Evolutionary conservation across 2,329 filamentous ascomycete species (phyloP).

Genomic region (Botrytis galanthina): DNA sequence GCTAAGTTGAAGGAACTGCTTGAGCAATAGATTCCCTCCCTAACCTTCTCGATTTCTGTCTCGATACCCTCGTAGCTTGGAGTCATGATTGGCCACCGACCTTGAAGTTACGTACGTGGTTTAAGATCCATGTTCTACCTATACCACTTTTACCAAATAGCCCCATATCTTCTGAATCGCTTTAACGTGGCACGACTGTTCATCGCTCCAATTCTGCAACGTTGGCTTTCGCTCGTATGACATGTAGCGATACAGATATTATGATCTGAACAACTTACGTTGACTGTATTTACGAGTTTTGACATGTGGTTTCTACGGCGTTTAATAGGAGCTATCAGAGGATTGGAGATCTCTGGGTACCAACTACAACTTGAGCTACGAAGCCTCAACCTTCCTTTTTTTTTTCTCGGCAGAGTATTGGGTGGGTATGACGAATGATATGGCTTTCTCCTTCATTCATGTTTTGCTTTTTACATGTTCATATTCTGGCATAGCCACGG

Average conservation of each 20-base stretch:
- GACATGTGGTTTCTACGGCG: constrained; percentile 34
- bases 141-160: constrained; percentile 1
- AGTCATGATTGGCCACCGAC: constrained; percentile 17
- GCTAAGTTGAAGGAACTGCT: constrained; percentile 51
- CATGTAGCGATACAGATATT: constrained; percentile 21
- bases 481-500: constrained; percentile 34
- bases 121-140: constrained; percentile 7
- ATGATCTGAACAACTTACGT: constrained; percentile 29
- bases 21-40: constrained; percentile 39
- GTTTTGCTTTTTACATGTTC: constrained; percentile 33
- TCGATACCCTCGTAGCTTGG: constrained; percentile 10
- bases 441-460: constrained; percentile 31
- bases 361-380: constrained; percentile 13
- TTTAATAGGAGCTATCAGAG: constrained; percentile 37
- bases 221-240: constrained; percentile 17
- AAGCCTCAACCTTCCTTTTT: constrained; percentile 3
- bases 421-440: constrained; percentile 2
- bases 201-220: constrained; percentile 14
- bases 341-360: constrained; percentile 36
- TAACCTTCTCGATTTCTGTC: not conserved
- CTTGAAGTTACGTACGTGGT: not conserved
- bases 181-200: constrained; percentile 12
- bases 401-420: constrained; percentile 13
- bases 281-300: constrained; percentile 38
- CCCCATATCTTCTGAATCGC: constrained; percentile 10